Conservation (phyloP, 1,284 basidiomycete genomes). For the Cryptococcus sp. region DNA sequence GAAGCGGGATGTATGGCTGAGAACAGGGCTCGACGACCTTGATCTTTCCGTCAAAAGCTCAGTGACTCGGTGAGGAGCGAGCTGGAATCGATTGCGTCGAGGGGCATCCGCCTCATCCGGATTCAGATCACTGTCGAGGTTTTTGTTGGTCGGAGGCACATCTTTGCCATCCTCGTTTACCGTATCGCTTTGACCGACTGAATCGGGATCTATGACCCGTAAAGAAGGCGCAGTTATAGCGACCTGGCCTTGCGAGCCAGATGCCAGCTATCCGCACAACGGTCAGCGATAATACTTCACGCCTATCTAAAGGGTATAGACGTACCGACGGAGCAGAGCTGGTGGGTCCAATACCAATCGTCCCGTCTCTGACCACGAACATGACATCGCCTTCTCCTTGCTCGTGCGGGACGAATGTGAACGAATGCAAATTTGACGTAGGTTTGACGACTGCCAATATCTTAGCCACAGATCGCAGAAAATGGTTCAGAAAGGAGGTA, state of each 20-base stretch:
- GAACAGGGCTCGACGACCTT: conserved; percentile 20
- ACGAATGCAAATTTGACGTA: conserved; percentile 42
- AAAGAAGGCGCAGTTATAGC: conserved; percentile 21
- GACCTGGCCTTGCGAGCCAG: conserved; percentile 32
- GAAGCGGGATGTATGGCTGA: neutral
- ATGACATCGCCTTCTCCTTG: conserved; percentile 32
- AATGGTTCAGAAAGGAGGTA: neutral
- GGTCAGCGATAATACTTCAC: neutral
- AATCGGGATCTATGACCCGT: conserved; percentile 24
- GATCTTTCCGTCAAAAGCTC: conserved; percentile 31
- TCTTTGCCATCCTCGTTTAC: neutral
- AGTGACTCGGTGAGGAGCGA: conserved; percentile 40
- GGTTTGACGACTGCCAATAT: conserved; percentile 39
- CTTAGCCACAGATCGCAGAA: neutral
- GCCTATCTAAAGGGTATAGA: neutral
- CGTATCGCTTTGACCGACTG: neutral
- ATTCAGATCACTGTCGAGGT: neutral
- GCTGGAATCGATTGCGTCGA: conserved; percentile 44
- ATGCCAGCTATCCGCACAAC: conserved; percentile 22
- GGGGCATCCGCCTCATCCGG: conserved; percentile 13
- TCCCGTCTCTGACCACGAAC: conserved; percentile 48
- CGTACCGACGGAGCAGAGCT: conserved; percentile 30
- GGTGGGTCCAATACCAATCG: conserved; percentile 41
- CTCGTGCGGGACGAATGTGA: conserved; percentile 33
- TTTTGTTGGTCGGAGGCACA: neutral